Base-by-base conservation (phyloP, 768 basidiomycete species). In the Guyanaporus albipodus region DNA sequence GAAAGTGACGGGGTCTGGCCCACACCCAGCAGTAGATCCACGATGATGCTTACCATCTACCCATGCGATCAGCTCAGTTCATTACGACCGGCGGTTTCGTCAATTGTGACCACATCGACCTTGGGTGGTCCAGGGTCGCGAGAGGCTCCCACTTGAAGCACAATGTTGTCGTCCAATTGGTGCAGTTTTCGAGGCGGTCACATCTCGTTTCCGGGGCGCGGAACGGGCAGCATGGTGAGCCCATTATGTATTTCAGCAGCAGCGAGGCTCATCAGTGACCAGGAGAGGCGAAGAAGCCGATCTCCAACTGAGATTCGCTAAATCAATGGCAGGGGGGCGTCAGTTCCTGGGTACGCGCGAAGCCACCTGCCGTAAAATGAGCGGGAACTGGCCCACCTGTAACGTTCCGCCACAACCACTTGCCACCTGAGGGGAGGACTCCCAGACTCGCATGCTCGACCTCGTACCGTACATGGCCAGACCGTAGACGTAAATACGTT, bases 291-390 rank as follows among this genome's bases (percentile, higher is more conserved):
- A 49, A 22, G 21, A 42, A 53, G 34, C 39, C 56, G 60, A 60
- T 63, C 61, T 24, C 42, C 27, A 50, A 41, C 43, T 36, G 48
- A 49, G 61, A 63, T 56, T 60, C 54, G 60, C 50, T 42, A 44
- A 42, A 42, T 28, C 19, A 27, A n/a, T 18, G 24, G 34, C 24
- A 26, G 41, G 6, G 35, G 41, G 23, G 11, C 17, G 36, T 28
- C 22, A 61, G 56, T 48, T 53, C 56, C 56, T 64, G 59, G 52
- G 55, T 51, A 36, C 37, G 31, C 36, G 42, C 39, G 45, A 48
- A 49, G 37, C 44, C 48, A 46, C 38, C 46, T 63, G 49, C 65
- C 63, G 60, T 67, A 65, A n/a, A n/a, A 67, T 35, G 50, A 52
- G 51, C 37, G 49, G 57, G 22, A 46, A 42, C 21, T 27, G 33